A percentile compares a stretch with the other conserved stretches of the same genome.
These are phyloP conservation scores for Dioscorea zingiberensis DNA, from an alignment of 106 monocot species.

Conservation along the genomic window DNA sequence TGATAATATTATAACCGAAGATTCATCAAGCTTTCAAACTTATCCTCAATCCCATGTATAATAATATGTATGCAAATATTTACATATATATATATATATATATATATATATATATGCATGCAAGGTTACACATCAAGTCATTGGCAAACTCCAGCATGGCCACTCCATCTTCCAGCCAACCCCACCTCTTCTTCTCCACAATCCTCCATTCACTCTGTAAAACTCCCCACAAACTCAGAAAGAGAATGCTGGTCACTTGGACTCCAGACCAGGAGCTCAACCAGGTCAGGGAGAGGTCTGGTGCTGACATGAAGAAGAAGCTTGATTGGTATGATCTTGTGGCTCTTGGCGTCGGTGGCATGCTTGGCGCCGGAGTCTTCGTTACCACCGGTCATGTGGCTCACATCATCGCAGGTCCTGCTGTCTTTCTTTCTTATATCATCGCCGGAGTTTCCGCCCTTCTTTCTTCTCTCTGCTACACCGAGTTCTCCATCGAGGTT, in stretches of 20 bases:
- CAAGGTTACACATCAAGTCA: no score
- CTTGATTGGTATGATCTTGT: constrained; percentile 74
- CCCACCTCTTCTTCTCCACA: not conserved
- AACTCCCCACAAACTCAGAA: constrained; percentile 52
- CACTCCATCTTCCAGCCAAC: not conserved
- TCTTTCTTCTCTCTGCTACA: constrained; percentile 70
- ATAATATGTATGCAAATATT: no score
- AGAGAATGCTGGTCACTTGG: constrained; percentile 38
- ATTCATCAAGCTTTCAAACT: no score
- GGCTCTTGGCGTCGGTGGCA: constrained; percentile 60
- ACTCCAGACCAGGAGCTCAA: constrained; percentile 63
- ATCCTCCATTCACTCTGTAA: constrained; percentile 21
- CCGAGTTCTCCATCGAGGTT: constrained; percentile 64
- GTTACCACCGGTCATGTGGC: constrained; percentile 59
- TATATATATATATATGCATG: no score
- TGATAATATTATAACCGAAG: no score
- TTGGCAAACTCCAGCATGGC: not conserved
- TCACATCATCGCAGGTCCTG: constrained; percentile 40
- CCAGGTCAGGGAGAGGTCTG: constrained; percentile 64
- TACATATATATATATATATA: no score
- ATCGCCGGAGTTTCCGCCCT: constrained; percentile 58
- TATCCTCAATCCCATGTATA: no score
- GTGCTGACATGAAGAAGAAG: constrained; percentile 69
- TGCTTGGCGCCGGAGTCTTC: constrained; percentile 77
- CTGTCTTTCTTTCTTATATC: constrained; percentile 58